These are phyloP conservation scores for Ramaria sp. DNA, from an alignment of 768 basidiomycete genomes.

Conservation along the genomic window DNA sequence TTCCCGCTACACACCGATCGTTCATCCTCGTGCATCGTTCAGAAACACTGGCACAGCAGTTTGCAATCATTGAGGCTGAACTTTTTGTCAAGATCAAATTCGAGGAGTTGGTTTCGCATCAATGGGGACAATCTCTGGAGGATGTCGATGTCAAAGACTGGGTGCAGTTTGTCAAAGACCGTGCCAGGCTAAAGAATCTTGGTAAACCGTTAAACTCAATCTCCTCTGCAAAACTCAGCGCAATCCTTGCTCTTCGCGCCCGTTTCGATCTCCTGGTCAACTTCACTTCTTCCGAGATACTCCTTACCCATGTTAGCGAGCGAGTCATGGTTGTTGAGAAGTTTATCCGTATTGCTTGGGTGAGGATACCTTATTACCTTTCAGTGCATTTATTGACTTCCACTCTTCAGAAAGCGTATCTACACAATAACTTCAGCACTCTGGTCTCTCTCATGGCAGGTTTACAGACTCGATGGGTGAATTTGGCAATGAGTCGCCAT, in stretches of 20 bases:
- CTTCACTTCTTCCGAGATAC: slow-evolving; percentile 73
- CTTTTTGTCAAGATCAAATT: slow-evolving; percentile 77
- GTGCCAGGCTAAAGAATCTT: slow-evolving; percentile 45
- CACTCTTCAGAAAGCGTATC: slow-evolving; percentile 61
- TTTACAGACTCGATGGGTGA: slow-evolving; percentile 59
- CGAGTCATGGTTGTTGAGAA: slow-evolving; percentile 59
- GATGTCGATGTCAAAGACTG: slow-evolving; percentile 70
- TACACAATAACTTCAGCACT: slow-evolving; percentile 66
- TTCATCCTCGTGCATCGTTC: slow-evolving; percentile 60
- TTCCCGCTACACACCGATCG: slow-evolving; percentile 47
- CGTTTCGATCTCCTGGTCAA: slow-evolving; percentile 79
- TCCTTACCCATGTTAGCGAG: slow-evolving; percentile 58
- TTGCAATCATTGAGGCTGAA: slow-evolving; percentile 83
- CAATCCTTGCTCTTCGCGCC: slow-evolving; percentile 62
- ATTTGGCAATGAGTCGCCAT: slow-evolving; percentile 51
- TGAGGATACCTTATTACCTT: slow-evolving; percentile 26
- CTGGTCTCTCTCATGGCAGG: slow-evolving; percentile 73
- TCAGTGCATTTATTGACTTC: background rate
- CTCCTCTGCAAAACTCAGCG: slow-evolving; percentile 48
- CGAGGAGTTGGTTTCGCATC: slow-evolving; percentile 68
- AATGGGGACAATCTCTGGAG: slow-evolving; percentile 53
- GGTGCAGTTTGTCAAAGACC: slow-evolving; percentile 70
- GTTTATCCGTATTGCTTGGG: slow-evolving; percentile 81
- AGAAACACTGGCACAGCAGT: slow-evolving; percentile 59
- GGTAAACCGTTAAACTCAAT: slow-evolving; percentile 3